Evolutionary conservation across 805 yeast genomes (phyloP), one percentile per base, ranked within the genome.

Genomic region (Scheffersomyces coipomensis): DNA sequence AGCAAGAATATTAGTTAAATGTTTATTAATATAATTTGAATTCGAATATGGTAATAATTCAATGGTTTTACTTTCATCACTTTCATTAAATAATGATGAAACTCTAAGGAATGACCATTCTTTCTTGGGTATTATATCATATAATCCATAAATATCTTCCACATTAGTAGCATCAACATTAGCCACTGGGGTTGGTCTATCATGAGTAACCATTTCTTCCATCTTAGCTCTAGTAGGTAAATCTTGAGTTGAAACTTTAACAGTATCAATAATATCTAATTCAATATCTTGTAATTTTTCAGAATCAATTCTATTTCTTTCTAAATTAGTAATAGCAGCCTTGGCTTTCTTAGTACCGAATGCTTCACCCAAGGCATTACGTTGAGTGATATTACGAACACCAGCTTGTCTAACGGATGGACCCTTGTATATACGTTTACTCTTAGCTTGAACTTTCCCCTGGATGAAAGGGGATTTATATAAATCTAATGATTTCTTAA

Each of bases 321-420:
- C 93, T 53, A 81, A 64, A 58, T 84, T 91, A 37, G 78, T 68
- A 54, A 93, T 85, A 25, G 95, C 95, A 52, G 88, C 85, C 69
- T 88, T 91, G 46, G 97, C 97, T 68, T 82, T 90, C 68, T 87
- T 90, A 42, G 99, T 91, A 75, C 99, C 99, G 53, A 93, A 93
- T 2, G 93, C 95, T 64, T 88, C 91, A 56, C 99, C 99, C 56
- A 93, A 75, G 2, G 88, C 85, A 40, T 79, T 86, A 60, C 97
- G 78, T 64, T 87, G 88, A 13, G 72, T 67, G 42, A 75, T 68
- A 51, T 74, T 64, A 45, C 68, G 64, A 27, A 67, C 65, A 24
- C 76, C 77, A 7, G 67, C 63, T 58, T 79, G 85, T 63, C 76
- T 79, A 40, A 87, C 72, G 19, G 71, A 62, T 17, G 93, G 93